Percentiles rank a stretch among this genome's conserved stretches.
These are phyloP conservation scores for Xylogone sp. DNA, from an alignment of 2,329 filamentous ascomycete genomes.

Conservation along the genomic window DNA sequence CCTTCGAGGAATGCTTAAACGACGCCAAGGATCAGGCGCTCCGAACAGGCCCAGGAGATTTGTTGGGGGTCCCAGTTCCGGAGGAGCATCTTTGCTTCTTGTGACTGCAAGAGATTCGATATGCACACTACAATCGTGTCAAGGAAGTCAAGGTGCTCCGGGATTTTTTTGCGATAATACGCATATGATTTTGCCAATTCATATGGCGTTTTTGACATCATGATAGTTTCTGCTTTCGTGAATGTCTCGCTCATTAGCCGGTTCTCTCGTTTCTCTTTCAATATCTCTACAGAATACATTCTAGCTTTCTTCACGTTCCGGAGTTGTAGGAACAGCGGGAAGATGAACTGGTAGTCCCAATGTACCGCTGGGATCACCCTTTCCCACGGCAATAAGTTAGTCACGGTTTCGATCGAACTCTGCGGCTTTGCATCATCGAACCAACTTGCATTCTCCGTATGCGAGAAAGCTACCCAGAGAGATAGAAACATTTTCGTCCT, in stretches of 20 bases:
- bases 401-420: slow-evolving; percentile 6
- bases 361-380: slow-evolving; percentile 5
- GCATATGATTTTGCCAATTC: slow-evolving; percentile 7
- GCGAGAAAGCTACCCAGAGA: slow-evolving; percentile 9
- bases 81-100: slow-evolving; percentile 16
- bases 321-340: slow-evolving; percentile 9
- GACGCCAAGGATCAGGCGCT: no score
- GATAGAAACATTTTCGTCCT: slow-evolving; percentile 9
- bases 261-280: slow-evolving; percentile 10
- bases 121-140: slow-evolving; percentile 11
- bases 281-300: slow-evolving; percentile 12
- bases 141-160: slow-evolving; percentile 10
- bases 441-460: slow-evolving; percentile 10
- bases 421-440: slow-evolving; percentile 8
- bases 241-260: slow-evolving; percentile 9
- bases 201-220: slow-evolving; percentile 11
- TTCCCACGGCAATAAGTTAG: slow-evolving; percentile 5
- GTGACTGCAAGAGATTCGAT: slow-evolving; percentile 12
- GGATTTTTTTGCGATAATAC: slow-evolving; percentile 9
- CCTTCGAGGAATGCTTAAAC: no score
- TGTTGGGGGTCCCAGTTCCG: no score
- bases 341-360: slow-evolving; percentile 9
- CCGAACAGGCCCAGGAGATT: no score
- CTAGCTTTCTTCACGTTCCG: slow-evolving; percentile 10
- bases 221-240: slow-evolving; percentile 9